Evolutionary conservation across 192 early-diverging fungal species (phyloP).

Genomic region (Backusella morwellensis): DNA sequence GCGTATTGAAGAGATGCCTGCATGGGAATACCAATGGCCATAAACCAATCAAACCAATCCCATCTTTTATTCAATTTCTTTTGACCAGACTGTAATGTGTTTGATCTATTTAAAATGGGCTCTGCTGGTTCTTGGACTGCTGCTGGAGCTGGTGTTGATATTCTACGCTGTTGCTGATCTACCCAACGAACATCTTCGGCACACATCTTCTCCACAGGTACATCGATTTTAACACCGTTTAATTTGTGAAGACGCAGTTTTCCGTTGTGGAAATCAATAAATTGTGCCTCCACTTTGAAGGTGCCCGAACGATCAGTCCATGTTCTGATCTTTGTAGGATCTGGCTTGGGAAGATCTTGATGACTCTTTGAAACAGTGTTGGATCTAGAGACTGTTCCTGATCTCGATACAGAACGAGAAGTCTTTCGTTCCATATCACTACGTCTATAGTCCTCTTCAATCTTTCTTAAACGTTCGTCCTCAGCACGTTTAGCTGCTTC

Average conservation of each 20-base stretch:
- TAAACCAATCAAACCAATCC: conserved; percentile 94
- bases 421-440: conserved; percentile 25
- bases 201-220: conserved; percentile 86
- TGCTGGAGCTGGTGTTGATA: background rate
- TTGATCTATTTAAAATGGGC: background rate
- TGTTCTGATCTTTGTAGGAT: conserved; percentile 49
- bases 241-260: conserved; percentile 91
- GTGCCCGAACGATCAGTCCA: conserved; percentile 93
- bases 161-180: conserved; percentile 20
- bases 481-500: conserved; percentile 28
- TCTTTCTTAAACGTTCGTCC: conserved; percentile 12
- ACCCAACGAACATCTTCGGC: conserved; percentile 51
- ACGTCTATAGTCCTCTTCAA: conserved; percentile 33
- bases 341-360: conserved; percentile 27
- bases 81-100: conserved; percentile 6
- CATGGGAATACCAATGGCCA: conserved; percentile 71
- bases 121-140: background rate
- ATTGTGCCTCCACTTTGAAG: conserved; percentile 92
- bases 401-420: background rate
- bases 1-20: conserved; percentile 82
- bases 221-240: conserved; percentile 93
- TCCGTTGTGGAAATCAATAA: conserved; percentile 70
- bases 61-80: conserved; percentile 69
- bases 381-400: background rate
- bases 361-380: background rate